Evolutionary conservation across 1,284 basidiomycete species (phyloP), one percentile per base, ranked within the genome.

Genomic region (Dichomitus squalens): DNA sequence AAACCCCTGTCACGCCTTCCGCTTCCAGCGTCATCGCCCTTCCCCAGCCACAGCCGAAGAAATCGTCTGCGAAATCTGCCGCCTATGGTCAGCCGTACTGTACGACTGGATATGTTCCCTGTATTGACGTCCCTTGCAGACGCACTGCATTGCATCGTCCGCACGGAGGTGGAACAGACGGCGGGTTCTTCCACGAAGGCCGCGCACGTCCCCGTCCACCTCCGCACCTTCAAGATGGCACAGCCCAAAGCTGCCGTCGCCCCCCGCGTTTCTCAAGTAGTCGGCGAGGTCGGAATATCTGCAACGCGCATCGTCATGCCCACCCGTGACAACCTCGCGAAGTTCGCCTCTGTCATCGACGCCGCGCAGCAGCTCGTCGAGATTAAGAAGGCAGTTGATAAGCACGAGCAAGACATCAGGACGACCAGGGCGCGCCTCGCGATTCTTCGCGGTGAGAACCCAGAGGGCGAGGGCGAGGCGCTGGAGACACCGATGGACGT

Each of bases 261-360:
- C 3, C 85, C 83, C 57, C 84, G 90, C 76, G 85, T 96, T 64
- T 80, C 84, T 3, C 86, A 90, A 58, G 80, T 88, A 14, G 79
- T 97, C 21, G 73, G 79, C 16, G 93, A 96, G 71, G 79, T 95
- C 16, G 88, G 88, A 12, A 76, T 96, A 35, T 82, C 80, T n/a
- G 79, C 86, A 59, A 80, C 80, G 16, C 84, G 90, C 12, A 81
- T 97, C 51, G 90, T 96, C 62, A 96, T 97, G 93, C 95, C 95
- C 14, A 96, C 95, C 1, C 81, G 85, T 33, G 84, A 87, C 27
- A 96, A 93, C 63, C 78, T 88, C 52, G 79, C 82, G 49, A 84
- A 83, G 61, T 78, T 94, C 34, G 93, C 96, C 61, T 76, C 79
- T 4, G 73, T 97, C 14, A 70, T 96, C 29, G 84, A 87, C 4